A percentile compares a stretch with the other conserved stretches of the same genome.
These are phyloP conservation scores for Diaporthe velutina DNA, from an alignment of 2,329 filamentous ascomycete genomes.

Conservation along the genomic window DNA sequence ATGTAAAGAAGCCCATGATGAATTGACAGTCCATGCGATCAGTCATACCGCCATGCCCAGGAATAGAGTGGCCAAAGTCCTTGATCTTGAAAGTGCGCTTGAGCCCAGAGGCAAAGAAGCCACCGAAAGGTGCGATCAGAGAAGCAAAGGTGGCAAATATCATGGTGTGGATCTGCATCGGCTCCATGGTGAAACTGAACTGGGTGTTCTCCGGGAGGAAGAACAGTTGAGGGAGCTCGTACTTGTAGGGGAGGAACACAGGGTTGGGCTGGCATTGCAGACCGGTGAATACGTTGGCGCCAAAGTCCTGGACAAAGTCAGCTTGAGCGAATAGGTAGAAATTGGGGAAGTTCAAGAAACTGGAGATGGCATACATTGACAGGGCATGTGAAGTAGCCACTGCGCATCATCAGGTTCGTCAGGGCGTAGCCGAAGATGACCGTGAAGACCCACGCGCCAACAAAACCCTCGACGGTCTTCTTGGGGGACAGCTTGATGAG, in stretches of 20 bases:
- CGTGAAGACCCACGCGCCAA: constrained; percentile 97
- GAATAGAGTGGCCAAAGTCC: constrained; percentile 98
- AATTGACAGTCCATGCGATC: constrained; percentile 99
- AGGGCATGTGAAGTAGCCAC: constrained; percentile 98
- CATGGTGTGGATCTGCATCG: constrained; percentile 94
- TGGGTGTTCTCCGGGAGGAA: constrained; percentile 72
- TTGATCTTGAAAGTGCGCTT: constrained; percentile 99
- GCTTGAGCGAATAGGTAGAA: constrained; percentile 37
- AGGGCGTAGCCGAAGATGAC: constrained; percentile 86
- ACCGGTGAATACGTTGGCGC: constrained; percentile 91
- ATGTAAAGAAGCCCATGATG: constrained; percentile 99
- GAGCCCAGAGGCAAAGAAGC: constrained; percentile 96
- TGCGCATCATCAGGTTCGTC: constrained; percentile 87
- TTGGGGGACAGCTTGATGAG: constrained; percentile 98
- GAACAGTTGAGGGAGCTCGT: constrained; percentile 79
- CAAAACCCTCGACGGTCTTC: constrained; percentile 98
- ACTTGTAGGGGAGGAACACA: constrained; percentile 85
- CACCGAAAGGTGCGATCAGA: constrained; percentile 95
- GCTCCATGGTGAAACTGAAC: constrained; percentile 80
- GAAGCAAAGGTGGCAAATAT: constrained; percentile 94
- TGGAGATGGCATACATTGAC: constrained; percentile 74
- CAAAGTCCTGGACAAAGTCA: constrained; percentile 73
- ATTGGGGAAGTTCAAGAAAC: background rate
- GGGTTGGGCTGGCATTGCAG: constrained; percentile 92
- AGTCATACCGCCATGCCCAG: constrained; percentile 96